These are phyloP conservation scores for Brasilioporus rufonigricans DNA, from an alignment of 768 basidiomycete species.

Conservation along the genomic window DNA sequence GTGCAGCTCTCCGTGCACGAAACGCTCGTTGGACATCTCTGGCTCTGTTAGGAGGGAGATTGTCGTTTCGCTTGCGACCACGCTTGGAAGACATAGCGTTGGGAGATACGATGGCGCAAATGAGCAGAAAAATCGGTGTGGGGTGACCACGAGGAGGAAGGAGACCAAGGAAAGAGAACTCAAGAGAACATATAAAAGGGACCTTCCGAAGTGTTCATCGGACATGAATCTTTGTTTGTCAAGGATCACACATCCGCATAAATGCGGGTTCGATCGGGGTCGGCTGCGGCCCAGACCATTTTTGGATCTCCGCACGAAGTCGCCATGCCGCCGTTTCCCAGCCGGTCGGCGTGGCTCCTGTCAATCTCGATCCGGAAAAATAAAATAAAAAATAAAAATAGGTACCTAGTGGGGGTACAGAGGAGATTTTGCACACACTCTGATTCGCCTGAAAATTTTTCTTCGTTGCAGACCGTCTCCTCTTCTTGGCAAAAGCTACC, in stretches of 20 bases:
- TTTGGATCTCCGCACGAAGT: slow-evolving; percentile 35
- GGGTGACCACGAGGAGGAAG: slow-evolving; percentile 33
- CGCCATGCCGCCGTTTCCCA: slow-evolving; percentile 25
- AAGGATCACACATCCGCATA: slow-evolving; percentile 30
- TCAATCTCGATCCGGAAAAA: slow-evolving; percentile 20
- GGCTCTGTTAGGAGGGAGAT: slow-evolving; percentile 65
- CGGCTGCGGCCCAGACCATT: slow-evolving; percentile 36
- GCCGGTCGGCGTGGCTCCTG: slow-evolving; percentile 18
- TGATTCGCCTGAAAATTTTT: background rate
- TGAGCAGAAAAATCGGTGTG: slow-evolving; percentile 17
- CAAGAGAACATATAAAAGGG: slow-evolving; percentile 40
- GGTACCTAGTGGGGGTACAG: background rate
- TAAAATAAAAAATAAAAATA: background rate
- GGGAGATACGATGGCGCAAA: slow-evolving; percentile 8
- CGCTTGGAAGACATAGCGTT: slow-evolving; percentile 77
- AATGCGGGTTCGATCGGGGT: slow-evolving; percentile 38
- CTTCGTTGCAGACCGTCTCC: background rate
- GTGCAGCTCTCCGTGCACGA: slow-evolving; percentile 83
- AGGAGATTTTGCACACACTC: slow-evolving; percentile 1
- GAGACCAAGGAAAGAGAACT: slow-evolving; percentile 32
- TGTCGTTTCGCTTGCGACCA: slow-evolving; percentile 74
- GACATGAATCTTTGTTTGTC: slow-evolving; percentile 36
- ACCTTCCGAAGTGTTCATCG: slow-evolving; percentile 35
- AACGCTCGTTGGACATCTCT: slow-evolving; percentile 89
- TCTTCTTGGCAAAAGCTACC: slow-evolving; percentile 1